phyloP scores from a whole-genome alignment of 257 asterid species.

The Leptodermis oblonga region DNA sequence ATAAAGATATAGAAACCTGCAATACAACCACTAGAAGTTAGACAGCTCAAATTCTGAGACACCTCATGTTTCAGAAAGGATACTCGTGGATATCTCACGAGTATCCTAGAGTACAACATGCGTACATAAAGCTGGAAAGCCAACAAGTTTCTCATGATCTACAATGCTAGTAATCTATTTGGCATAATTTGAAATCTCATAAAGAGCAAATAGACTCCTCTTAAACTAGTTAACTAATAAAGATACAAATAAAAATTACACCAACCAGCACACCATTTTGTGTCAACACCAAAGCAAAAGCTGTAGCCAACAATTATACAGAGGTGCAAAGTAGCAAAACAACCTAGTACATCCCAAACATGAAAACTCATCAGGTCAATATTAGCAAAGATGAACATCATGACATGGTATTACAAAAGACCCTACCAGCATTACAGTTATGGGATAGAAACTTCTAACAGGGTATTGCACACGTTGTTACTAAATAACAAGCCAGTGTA shows the following conservation, averaged over 20 bases:
- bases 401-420: background rate
- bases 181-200: background rate
- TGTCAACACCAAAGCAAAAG: background rate
- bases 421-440: background rate
- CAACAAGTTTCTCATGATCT: background rate
- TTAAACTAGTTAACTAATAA: background rate
- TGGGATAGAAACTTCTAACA: background rate
- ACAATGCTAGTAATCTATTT: background rate
- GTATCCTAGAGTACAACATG: background rate
- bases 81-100: background rate
- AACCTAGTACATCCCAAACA: background rate
- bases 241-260: background rate
- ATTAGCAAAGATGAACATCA: background rate
- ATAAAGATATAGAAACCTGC: background rate
- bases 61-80: background rate
- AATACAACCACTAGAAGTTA: no score
- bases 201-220: background rate
- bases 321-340: background rate
- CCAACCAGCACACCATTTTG: background rate
- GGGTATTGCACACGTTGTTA: background rate
- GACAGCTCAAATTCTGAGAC: background rate
- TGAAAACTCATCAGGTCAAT: background rate
- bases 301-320: background rate
- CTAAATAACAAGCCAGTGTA: slow-evolving; percentile 25
- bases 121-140: background rate